Percentiles rank a stretch among this genome's conserved stretches.
Conservation (phyloP, 2,329 filamentous ascomycete species). For the Penicillium griseofulvum region DNA sequence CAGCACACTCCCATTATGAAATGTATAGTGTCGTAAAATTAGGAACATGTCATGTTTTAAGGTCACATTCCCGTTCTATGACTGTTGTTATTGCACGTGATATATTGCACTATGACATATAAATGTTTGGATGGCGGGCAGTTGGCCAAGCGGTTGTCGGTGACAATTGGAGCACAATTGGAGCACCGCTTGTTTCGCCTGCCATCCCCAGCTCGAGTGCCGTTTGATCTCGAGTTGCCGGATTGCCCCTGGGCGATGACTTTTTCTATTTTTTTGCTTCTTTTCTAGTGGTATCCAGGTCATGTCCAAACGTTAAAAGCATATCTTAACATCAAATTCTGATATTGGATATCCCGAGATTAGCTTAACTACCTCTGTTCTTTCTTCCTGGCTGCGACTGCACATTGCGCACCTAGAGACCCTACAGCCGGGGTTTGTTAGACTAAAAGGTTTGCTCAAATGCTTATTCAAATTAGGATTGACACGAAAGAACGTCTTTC, state of each 20-base stretch:
- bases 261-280: neutral
- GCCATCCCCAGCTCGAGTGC: neutral
- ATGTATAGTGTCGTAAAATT: constrained; percentile 56
- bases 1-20: constrained; percentile 71
- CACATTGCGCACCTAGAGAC: neutral
- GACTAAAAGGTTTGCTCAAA: neutral
- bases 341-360: no score
- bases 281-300: neutral
- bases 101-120: neutral
- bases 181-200: neutral
- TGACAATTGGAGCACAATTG: neutral
- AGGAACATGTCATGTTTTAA: constrained; percentile 55
- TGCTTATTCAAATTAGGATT: no score
- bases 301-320: neutral
- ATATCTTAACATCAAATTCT: no score
- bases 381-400: no score
- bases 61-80: neutral
- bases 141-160: neutral
- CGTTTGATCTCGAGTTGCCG: neutral
- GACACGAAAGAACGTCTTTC: no score
- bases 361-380: no score
- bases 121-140: neutral
- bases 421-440: neutral
- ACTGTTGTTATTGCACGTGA: neutral
- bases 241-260: neutral